Evolutionary conservation across 2,329 filamentous ascomycete species (phyloP).

Genomic region (Colletotrichum kahawae): DNA sequence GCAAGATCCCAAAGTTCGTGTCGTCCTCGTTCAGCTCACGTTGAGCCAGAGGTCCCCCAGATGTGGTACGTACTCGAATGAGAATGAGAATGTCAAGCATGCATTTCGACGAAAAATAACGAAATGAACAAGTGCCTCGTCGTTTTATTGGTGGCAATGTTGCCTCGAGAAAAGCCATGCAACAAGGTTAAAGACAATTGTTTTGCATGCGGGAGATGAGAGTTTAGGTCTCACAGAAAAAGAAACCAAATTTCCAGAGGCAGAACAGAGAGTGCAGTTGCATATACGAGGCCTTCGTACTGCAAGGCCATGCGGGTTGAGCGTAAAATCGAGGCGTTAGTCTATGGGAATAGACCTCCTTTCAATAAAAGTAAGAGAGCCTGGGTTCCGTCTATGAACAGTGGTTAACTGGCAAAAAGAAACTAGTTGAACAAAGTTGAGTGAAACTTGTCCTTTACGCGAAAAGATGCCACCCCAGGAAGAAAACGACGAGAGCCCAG

Average conservation of each 20-base stretch:
- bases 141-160: rapidly evolving
- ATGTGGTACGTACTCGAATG: not conserved
- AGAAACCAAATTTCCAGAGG: not conserved
- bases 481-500: not conserved
- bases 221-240: not conserved
- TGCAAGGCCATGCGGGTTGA: not conserved
- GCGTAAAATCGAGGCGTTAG: not conserved
- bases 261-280: not conserved
- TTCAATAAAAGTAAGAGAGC: not conserved
- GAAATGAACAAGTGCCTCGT: not conserved
- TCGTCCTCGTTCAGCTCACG: not conserved
- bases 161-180: not conserved
- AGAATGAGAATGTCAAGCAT: not conserved
- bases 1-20: not conserved
- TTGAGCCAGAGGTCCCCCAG: not conserved
- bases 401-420: not conserved
- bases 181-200: rapidly evolving
- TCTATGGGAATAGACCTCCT: not conserved
- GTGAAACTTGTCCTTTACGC: not conserved
- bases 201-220: not conserved
- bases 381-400: not conserved
- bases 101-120: not conserved
- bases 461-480: not conserved
- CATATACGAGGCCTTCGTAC: not conserved
- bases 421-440: not conserved